Percentiles rank a stretch among this genome's conserved stretches.
Conservation (phyloP, 169 alveolate genomes). For the Cryptosporidium tyzzeri region DNA sequence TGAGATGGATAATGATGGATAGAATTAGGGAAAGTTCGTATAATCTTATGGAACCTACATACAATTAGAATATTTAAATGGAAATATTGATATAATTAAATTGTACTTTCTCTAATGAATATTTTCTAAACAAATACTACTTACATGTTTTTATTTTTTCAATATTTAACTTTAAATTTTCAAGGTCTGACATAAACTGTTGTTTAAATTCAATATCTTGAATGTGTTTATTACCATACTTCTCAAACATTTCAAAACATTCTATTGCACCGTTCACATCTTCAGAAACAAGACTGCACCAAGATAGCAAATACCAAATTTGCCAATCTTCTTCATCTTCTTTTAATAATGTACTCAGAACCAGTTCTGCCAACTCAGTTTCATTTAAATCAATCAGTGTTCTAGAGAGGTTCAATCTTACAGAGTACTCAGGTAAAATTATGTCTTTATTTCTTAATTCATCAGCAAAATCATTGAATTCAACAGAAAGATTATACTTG, state of each 20-base stretch:
- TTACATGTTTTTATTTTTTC: not conserved
- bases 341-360: conserved; percentile 17
- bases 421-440: conserved; percentile 33
- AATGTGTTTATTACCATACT: conserved; percentile 50
- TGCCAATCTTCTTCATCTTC: conserved; percentile 77
- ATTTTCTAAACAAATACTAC: not conserved
- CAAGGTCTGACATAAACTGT: conserved; percentile 37
- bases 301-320: conserved; percentile 64
- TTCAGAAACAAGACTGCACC: conserved; percentile 56
- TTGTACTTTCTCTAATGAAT: not conserved
- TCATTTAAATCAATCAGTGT: conserved; percentile 65
- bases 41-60: conserved; percentile 58
- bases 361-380: conserved; percentile 52
- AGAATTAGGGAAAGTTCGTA: conserved; percentile 25
- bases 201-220: conserved; percentile 32
- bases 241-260: conserved; percentile 25
- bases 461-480: not conserved
- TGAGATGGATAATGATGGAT: conserved; percentile 74
- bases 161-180: conserved; percentile 41
- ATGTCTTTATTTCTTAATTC: not conserved
- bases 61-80: not conserved
- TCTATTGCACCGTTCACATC: conserved; percentile 23
- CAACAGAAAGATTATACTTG: conserved; percentile 1
- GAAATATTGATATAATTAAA: too few species aligned
- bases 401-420: conserved; percentile 55